Evolutionary conservation across 371 early-diverging fungal species (phyloP), one percentile per base, ranked within the genome.

Genomic region (Apophysomyces ossiformis): DNA sequence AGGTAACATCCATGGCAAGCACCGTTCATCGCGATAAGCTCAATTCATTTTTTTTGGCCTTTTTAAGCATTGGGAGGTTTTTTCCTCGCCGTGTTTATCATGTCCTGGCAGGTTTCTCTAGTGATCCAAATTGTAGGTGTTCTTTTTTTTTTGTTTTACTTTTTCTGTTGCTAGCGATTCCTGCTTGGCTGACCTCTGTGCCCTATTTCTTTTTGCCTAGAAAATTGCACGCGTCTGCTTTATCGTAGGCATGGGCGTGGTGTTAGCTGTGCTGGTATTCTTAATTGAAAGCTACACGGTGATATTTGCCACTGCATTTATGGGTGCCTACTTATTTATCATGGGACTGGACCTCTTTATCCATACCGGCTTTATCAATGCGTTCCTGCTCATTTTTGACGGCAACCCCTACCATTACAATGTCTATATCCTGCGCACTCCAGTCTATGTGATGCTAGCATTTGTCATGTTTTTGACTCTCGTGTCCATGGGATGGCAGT

Each of bases 321-420:
- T 72, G 39, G 86, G 86, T 36, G 83, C 79, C 8, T 84, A 77
- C 60, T 63, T 84, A 37, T 76, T 86, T 57, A 78, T 84, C 0
- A 58, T 86, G 37, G 84, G 86, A 11, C 68, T 86, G 4, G 86
- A 86, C 57, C 70, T 86, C 35, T 86, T 86, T 56, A 74, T 77
- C 9, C 84, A 84, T 57, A 83, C 86, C 0, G 86, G 84, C 0
- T 74, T 86, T 54, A 71, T 83, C 62, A 81, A 86, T 58, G 75
- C 77, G 35, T 73, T 78, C 38, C 66, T 78, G 13, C 35, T 71
- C 15, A 74, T 86, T 54, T 77, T 86, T 65, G 79, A 83, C 62
- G 73, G 69, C 12, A 80, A 83, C 54, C 61, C 56, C 4, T 62
- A 77, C 45, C 82, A 84, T 44, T 58, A 65, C 12, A 77, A 73